Percentiles rank a stretch among this genome's conserved stretches.
Evolutionary conservation across 768 basidiomycete species (phyloP).

Genomic region (Rhizopogon vinicolor): DNA sequence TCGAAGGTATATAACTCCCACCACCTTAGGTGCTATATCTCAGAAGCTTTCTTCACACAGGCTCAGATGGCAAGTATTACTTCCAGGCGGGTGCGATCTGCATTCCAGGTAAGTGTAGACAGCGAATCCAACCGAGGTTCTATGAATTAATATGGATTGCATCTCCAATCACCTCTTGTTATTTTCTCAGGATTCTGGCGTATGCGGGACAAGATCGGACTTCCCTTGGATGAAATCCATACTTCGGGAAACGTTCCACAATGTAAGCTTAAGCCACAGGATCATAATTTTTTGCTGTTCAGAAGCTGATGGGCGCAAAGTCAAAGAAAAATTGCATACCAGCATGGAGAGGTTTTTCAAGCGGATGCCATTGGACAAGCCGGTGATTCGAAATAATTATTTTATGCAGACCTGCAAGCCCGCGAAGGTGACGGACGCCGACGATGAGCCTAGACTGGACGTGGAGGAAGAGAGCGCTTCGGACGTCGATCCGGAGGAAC

Average conservation of each 20-base stretch:
- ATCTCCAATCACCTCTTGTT: neutral
- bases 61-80: conserved; percentile 65
- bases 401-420: conserved; percentile 36
- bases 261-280: conserved; percentile 38
- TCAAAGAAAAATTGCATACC: conserved; percentile 54
- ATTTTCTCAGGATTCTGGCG: conserved; percentile 63
- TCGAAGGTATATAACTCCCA: conserved; percentile 40
- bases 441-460: neutral
- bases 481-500: conserved; percentile 54
- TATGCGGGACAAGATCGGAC: conserved; percentile 70
- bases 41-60: conserved; percentile 27
- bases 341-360: conserved; percentile 71
- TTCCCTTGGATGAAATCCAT: conserved; percentile 71
- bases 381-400: conserved; percentile 71
- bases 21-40: conserved; percentile 3
- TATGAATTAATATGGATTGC: neutral
- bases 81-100: conserved; percentile 72
- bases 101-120: conserved; percentile 45
- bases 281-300: neutral
- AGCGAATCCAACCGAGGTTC: neutral
- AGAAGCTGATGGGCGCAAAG: conserved; percentile 26
- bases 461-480: conserved; percentile 7
- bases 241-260: conserved; percentile 64
- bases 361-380: conserved; percentile 60
- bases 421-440: conserved; percentile 3